phyloP scores from a whole-genome alignment of 306 rosid genomes.

The Purshia tridentata region DNA sequence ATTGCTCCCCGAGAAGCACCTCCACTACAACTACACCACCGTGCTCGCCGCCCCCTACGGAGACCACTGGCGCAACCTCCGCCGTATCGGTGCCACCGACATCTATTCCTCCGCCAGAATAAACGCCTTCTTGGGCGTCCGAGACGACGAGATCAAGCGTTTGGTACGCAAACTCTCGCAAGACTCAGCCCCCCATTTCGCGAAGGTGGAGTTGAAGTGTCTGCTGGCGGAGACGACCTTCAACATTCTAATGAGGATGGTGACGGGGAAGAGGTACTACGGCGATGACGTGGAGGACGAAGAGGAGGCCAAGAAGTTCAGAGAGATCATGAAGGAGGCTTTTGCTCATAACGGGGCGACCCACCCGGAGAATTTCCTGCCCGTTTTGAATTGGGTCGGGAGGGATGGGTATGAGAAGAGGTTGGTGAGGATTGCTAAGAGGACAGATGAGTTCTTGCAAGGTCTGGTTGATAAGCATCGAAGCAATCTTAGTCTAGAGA shows the following conservation, averaged over 20 bases:
- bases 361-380: not conserved
- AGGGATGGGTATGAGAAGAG: not conserved
- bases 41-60: slow-evolving; percentile 6
- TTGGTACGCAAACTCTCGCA: slow-evolving; percentile 9
- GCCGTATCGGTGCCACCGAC: slow-evolving; percentile 15
- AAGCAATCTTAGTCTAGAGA: not conserved
- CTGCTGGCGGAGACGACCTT: slow-evolving; percentile 7
- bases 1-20: slow-evolving; percentile 4
- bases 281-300: slow-evolving; percentile 1
- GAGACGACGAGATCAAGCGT: slow-evolving; percentile 4
- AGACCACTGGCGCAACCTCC: slow-evolving; percentile 10
- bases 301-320: slow-evolving; percentile 1
- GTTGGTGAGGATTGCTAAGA: not conserved
- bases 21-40: slow-evolving; percentile 20
- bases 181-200: too few species aligned
- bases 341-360: not conserved
- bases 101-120: slow-evolving; percentile 16
- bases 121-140: not conserved
- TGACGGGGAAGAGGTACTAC: slow-evolving; percentile 19
- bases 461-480: slow-evolving; percentile 8
- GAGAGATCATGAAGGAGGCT: slow-evolving; percentile 2
- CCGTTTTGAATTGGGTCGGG: slow-evolving; percentile 5
- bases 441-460: slow-evolving; percentile 6
- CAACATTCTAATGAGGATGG: slow-evolving; percentile 22
- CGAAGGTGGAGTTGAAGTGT: slow-evolving; percentile 14